phyloP scores from a whole-genome alignment of 495 filamentous ascomycete species.

The Clohesyomyces aquaticus region DNA sequence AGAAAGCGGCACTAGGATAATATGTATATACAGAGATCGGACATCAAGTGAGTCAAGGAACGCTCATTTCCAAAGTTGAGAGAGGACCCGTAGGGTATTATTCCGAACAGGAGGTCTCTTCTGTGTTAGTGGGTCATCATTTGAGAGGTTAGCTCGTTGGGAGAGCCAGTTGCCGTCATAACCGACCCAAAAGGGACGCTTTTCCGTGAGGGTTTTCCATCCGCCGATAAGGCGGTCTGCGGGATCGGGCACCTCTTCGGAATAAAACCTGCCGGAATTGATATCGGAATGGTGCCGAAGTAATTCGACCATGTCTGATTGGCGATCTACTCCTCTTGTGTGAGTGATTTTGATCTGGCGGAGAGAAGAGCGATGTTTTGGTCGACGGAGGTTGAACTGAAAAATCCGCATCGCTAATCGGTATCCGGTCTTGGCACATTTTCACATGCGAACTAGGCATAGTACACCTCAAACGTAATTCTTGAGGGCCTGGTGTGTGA shows the following conservation, averaged over 20 bases:
- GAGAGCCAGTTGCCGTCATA: conserved; percentile 27
- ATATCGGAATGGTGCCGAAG: conserved; percentile 7
- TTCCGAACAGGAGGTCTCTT: neutral
- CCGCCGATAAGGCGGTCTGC: conserved; percentile 14
- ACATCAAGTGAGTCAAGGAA: neutral
- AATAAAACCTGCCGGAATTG: conserved; percentile 8
- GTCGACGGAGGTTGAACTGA: neutral
- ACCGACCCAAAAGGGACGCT: conserved; percentile 25
- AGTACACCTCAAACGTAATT: neutral
- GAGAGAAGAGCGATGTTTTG: conserved; percentile 2
- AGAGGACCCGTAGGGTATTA: neutral
- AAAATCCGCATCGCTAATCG: neutral
- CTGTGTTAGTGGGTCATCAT: neutral
- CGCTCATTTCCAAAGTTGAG: neutral
- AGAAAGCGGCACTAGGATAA: too few species aligned
- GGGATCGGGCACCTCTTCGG: conserved; percentile 1
- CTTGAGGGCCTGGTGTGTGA: too few species aligned
- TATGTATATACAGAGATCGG: neutral
- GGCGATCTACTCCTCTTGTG: conserved; percentile 4
- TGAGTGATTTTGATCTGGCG: conserved; percentile 5
- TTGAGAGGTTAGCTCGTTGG: neutral
- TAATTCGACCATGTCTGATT: conserved; percentile 4
- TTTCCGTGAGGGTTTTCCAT: conserved; percentile 25
- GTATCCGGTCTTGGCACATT: neutral
- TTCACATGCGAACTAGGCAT: neutral